Percentiles rank a stretch among this genome's conserved stretches.
Conservation (phyloP, 345 rosid genomes). For the Euphorbia lathyris region DNA sequence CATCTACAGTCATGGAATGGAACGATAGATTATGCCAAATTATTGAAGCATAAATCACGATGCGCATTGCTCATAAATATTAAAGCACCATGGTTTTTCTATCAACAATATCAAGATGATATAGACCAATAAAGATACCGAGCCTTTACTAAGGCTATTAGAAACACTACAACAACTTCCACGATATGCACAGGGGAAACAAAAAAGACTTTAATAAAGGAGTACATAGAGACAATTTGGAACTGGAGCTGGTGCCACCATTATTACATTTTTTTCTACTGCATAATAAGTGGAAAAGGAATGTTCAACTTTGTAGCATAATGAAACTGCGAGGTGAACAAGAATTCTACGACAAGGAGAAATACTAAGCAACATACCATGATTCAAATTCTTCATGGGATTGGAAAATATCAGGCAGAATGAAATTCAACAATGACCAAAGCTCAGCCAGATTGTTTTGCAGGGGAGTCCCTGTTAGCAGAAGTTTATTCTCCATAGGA, state of each 20-base stretch:
- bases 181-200: not conserved
- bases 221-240: too few species aligned
- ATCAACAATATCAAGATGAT: not conserved
- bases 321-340: not conserved
- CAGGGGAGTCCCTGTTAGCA: conserved; percentile 92
- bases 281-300: not conserved
- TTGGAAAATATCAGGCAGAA: conserved; percentile 89
- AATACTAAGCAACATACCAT: conserved; percentile 44
- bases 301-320: not conserved
- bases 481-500: conserved; percentile 69
- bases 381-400: conserved; percentile 95
- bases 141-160: not conserved
- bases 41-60: not conserved
- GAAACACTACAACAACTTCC: not conserved
- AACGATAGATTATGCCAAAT: not conserved
- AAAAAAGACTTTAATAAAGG: not conserved
- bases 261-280: not conserved
- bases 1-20: conserved; percentile 4
- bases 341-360: not conserved
- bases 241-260: not conserved
- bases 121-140: too few species aligned
- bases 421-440: conserved; percentile 93
- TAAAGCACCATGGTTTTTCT: not conserved
- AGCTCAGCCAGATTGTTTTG: conserved; percentile 95
- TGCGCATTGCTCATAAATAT: not conserved